Conservation (phyloP, 805 yeast genomes). For the Candida succiphila region DNA sequence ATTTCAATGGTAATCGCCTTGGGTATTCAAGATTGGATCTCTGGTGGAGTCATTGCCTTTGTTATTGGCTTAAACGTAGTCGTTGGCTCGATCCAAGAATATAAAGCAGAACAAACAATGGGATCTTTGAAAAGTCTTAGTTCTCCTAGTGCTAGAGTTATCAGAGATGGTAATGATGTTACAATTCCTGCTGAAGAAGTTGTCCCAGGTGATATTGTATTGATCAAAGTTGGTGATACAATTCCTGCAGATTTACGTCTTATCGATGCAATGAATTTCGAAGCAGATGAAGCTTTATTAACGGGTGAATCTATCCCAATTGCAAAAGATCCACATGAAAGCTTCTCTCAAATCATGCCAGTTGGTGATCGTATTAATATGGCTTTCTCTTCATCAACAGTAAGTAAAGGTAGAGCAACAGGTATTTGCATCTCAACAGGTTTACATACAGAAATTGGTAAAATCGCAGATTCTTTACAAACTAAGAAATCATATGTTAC, state of each 20-base stretch:
- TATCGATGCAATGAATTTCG: slow-evolving; percentile 49
- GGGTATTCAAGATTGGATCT: slow-evolving; percentile 69
- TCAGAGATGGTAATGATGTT: slow-evolving; percentile 46
- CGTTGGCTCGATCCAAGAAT: slow-evolving; percentile 65
- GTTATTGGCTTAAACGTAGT: slow-evolving; percentile 54
- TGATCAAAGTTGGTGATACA: slow-evolving; percentile 61
- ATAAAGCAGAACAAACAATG: slow-evolving; percentile 72
- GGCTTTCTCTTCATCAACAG: slow-evolving; percentile 62
- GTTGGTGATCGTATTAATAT: slow-evolving; percentile 69
- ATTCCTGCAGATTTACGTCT: slow-evolving; percentile 67
- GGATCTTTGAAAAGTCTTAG: slow-evolving; percentile 57
- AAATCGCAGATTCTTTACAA: slow-evolving; percentile 52
- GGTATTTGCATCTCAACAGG: slow-evolving; percentile 67
- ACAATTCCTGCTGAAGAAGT: slow-evolving; percentile 53
- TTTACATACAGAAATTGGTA: slow-evolving; percentile 63
- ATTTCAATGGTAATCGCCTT: slow-evolving; percentile 63
- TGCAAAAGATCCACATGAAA: slow-evolving; percentile 35
- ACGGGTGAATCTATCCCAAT: slow-evolving; percentile 86
- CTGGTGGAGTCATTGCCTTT: slow-evolving; percentile 71
- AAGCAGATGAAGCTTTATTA: slow-evolving; percentile 76
- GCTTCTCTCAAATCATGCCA: slow-evolving; percentile 33
- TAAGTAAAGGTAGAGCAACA: slow-evolving; percentile 64
- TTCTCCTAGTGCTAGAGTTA: slow-evolving; percentile 62
- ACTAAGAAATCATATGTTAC: slow-evolving; percentile 29
- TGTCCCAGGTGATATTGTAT: slow-evolving; percentile 66